These are phyloP conservation scores for Phytopythium ostracodes DNA, from an alignment of 352 stramenopile genomes.

Conservation along the genomic window DNA sequence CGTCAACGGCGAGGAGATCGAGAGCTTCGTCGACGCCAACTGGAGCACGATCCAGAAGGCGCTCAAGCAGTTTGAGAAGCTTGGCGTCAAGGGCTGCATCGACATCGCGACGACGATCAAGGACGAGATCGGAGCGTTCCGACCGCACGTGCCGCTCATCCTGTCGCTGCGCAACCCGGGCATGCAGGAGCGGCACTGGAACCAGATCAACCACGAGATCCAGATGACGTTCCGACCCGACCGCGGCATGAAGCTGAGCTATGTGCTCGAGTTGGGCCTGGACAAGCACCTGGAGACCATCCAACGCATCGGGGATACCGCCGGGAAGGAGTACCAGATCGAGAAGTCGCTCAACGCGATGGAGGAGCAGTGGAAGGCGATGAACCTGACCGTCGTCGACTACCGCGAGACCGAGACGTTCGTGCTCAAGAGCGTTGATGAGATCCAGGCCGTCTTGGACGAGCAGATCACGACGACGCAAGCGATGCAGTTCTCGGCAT, in stretches of 20 bases:
- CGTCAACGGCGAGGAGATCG: slow-evolving; percentile 91
- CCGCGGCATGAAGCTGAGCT: slow-evolving; percentile 77
- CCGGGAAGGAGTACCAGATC: slow-evolving; percentile 94
- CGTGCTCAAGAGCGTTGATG: slow-evolving; percentile 92
- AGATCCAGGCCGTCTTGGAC: slow-evolving; percentile 91
- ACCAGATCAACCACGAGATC: slow-evolving; percentile 87
- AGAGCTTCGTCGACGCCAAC: slow-evolving; percentile 85
- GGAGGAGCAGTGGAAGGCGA: slow-evolving; percentile 87
- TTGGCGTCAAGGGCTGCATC: slow-evolving; percentile 77
- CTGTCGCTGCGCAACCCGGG: slow-evolving; percentile 87
- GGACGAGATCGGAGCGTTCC: slow-evolving; percentile 88
- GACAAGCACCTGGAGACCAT: slow-evolving; percentile 87
- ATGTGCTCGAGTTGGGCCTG: slow-evolving; percentile 83
- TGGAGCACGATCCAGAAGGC: slow-evolving; percentile 86
- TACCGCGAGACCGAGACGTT: slow-evolving; percentile 93
- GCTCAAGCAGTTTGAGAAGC: slow-evolving; percentile 92
- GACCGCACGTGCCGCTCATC: slow-evolving; percentile 88
- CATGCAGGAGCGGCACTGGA: slow-evolving; percentile 94
- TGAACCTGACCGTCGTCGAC: slow-evolving; percentile 86
- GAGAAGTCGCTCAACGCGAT: slow-evolving; percentile 92
- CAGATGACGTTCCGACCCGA: slow-evolving; percentile 82
- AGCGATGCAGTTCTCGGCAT: slow-evolving; percentile 94
- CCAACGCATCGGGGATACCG: slow-evolving; percentile 89
- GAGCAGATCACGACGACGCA: slow-evolving; percentile 96
- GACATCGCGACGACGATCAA: slow-evolving; percentile 89